Percentiles rank a stretch among this genome's conserved stretches.
These are phyloP conservation scores for Diaporthe vexans DNA, from an alignment of 2,329 filamentous ascomycete genomes.

Conservation along the genomic window DNA sequence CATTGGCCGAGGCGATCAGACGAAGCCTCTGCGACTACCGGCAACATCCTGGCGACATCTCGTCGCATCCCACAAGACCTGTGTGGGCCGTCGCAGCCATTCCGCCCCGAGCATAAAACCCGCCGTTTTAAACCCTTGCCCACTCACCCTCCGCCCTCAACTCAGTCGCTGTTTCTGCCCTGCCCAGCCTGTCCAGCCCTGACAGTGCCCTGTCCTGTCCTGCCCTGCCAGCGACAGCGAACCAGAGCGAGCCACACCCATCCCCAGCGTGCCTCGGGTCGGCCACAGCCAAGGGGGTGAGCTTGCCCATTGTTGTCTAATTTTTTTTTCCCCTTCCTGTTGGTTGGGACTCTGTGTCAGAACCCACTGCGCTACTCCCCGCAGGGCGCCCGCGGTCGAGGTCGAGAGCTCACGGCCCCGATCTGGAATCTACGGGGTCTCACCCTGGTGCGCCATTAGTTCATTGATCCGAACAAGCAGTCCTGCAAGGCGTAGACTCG, in stretches of 20 bases:
- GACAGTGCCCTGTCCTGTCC: conserved; percentile 12
- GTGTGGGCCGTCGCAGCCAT: conserved; percentile 31
- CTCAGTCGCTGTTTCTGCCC: conserved; percentile 11
- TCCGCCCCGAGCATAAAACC: conserved; percentile 33
- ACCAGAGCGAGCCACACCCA: conserved; percentile 12
- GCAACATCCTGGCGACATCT: conserved; percentile 30
- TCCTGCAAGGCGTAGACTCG: conserved; percentile 24
- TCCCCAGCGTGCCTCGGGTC: conserved; percentile 28
- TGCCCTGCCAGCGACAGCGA: conserved; percentile 7
- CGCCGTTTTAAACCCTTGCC: conserved; percentile 34
- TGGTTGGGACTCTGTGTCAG: conserved; percentile 9
- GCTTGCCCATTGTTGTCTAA: conserved; percentile 8
- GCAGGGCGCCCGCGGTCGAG: conserved; percentile 31
- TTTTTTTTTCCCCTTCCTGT: neutral
- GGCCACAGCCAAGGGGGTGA: conserved; percentile 23
- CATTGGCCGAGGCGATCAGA: conserved; percentile 33
- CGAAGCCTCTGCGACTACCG: conserved; percentile 24
- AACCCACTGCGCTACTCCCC: conserved; percentile 16
- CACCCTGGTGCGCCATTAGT: conserved; percentile 33
- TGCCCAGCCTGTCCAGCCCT: conserved; percentile 15
- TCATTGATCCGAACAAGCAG: conserved; percentile 15
- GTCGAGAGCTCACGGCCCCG: conserved; percentile 21
- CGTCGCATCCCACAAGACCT: conserved; percentile 28
- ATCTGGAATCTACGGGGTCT: conserved; percentile 33
- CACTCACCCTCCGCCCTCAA: conserved; percentile 10